Evolutionary conservation across 768 basidiomycete species (phyloP).

Genomic region (Podaxis rugospora): DNA sequence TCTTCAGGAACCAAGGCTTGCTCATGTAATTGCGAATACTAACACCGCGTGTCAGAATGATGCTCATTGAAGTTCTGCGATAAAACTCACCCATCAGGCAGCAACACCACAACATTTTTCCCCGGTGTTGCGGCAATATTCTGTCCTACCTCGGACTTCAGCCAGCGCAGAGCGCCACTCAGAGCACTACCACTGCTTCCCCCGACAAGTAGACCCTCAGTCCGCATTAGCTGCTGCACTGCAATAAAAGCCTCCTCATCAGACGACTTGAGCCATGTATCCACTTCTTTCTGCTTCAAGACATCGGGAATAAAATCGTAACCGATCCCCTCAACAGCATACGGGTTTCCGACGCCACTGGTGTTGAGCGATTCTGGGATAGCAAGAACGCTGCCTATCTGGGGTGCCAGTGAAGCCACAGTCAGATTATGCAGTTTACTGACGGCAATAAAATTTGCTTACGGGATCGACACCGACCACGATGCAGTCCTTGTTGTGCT

Average conservation of each 20-base stretch:
- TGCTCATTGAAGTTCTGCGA: neutral
- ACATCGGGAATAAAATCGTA: slow-evolving; percentile 92
- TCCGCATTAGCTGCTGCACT: slow-evolving; percentile 71
- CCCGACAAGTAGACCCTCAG: slow-evolving; percentile 87
- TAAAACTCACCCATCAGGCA: slow-evolving; percentile 80
- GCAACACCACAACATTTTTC: slow-evolving; percentile 82
- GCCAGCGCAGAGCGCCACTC: slow-evolving; percentile 71
- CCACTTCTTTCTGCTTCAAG: slow-evolving; percentile 52
- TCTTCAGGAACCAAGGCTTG: slow-evolving; percentile 85
- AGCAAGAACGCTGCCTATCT: slow-evolving; percentile 90
- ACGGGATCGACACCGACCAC: slow-evolving; percentile 93
- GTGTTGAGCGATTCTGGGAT: slow-evolving; percentile 61
- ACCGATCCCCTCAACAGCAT: slow-evolving; percentile 94
- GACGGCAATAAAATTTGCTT: slow-evolving; percentile 20
- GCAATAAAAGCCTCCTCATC: slow-evolving; percentile 80
- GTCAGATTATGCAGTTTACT: neutral
- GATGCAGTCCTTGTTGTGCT: slow-evolving; percentile 68
- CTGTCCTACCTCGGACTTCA: slow-evolving; percentile 66
- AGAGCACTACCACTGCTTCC: slow-evolving; percentile 90
- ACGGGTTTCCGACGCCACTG: slow-evolving; percentile 44
- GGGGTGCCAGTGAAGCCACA: slow-evolving; percentile 6
- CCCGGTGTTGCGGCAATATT: slow-evolving; percentile 61
- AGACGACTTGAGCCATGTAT: slow-evolving; percentile 81
- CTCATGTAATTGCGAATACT: slow-evolving; percentile 94
- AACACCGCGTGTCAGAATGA: slow-evolving; percentile 1